A percentile compares a stretch with the other conserved stretches of the same genome.
Evolutionary conservation across 2,329 filamentous ascomycete genomes (phyloP).

Genomic region (Colletotrichum eremochloae): DNA sequence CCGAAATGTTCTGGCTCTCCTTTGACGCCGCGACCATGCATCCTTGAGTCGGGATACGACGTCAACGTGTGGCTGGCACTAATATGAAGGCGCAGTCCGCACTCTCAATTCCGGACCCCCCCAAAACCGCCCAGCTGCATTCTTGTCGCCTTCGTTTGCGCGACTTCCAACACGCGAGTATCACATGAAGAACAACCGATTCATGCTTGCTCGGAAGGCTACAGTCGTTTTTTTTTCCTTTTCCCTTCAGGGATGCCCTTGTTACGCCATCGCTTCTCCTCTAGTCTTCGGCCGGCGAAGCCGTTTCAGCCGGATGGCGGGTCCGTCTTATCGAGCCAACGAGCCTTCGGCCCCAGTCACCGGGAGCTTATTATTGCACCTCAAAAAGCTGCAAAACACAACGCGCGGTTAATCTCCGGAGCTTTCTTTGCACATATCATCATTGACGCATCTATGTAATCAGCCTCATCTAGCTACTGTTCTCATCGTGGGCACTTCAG

Average conservation of each 20-base stretch:
- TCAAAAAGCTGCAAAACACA: constrained; percentile 15
- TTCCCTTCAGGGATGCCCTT: neutral
- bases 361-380: constrained; percentile 12
- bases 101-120: constrained; percentile 32
- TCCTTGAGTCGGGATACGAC: constrained; percentile 4
- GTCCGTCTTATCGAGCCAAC: constrained; percentile 35
- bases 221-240: no score
- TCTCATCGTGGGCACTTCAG: neutral
- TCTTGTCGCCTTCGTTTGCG: constrained; percentile 6
- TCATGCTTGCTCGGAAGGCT: neutral
- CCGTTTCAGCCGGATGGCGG: constrained; percentile 39
- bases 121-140: constrained; percentile 15
- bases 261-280: neutral
- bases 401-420: constrained; percentile 23
- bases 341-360: constrained; percentile 37
- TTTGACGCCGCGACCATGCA: neutral
- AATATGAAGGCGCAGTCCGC: neutral
- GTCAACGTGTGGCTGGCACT: neutral
- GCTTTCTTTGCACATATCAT: neutral
- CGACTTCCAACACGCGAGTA: constrained; percentile 16
- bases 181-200: constrained; percentile 24
- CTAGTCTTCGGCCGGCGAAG: constrained; percentile 25
- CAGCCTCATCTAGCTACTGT: neutral
- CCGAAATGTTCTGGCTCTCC: no score
- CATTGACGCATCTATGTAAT: constrained; percentile 19